Evolutionary conservation across 768 basidiomycete genomes (phyloP), one percentile per base, ranked within the genome.

Genomic region (Auriscalpium orientale): DNA sequence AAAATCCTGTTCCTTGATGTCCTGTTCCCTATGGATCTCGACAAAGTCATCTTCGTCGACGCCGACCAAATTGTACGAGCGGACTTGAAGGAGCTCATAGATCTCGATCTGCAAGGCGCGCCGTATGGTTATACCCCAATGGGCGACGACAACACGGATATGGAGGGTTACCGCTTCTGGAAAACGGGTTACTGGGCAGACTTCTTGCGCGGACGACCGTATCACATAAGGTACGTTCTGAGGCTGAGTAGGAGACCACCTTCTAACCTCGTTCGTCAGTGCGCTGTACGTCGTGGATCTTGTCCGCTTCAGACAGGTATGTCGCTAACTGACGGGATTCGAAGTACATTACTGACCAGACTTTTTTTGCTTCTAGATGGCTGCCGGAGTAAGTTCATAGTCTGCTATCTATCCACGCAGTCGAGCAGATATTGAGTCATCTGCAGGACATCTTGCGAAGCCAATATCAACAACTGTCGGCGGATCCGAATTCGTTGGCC

Each of bases 111-210:
- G 11, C 82, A 93, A 28, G 94, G 94, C 0, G 91, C 92, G 0
- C 94, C 95, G 1, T 98, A 98, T 62, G 94, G 87, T 0, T 98
- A 95, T 64, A 91, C 95, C 0, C 97, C 97, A 0, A 99, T 99
- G 97, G 97, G 97, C 2, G 85, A 95, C 63, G 91, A 95, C 64
- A 90, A 95, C 60, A 70, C 74, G 21, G 97, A 95, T 35, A 97
- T 98, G 87, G 97, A 98, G 68, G 94, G 95, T 0, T 99, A 94
- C 76, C 77, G 97, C 33, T 99, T 99, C 75, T 99, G 97, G 97
- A 98, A 98, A 73, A 89, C 85, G 0, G 97, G 94, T 0, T 95
- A 94, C 64, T 94, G 95, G 97, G 84, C 80, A 61, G 87, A 98
- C 21, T 91, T 90, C 65, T 73, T 98, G 53, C 74, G 78, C 47